These are phyloP conservation scores for Trypanosoma mega DNA, from an alignment of 208 protist species.

Conservation along the genomic window DNA sequence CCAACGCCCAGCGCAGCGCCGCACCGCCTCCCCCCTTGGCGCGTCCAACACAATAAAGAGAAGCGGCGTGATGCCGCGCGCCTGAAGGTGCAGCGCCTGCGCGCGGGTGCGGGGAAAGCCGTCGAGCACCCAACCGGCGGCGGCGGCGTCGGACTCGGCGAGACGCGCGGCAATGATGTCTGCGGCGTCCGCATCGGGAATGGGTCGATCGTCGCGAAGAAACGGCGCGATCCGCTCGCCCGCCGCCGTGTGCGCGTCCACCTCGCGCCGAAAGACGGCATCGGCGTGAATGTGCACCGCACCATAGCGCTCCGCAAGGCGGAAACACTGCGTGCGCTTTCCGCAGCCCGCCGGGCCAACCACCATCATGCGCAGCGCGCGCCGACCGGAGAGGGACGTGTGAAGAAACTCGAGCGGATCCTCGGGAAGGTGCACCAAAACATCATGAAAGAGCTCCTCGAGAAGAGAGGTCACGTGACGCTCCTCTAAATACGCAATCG, in stretches of 20 bases:
- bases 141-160: constrained; percentile 30
- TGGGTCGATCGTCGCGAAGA: constrained; percentile 55
- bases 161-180: constrained; percentile 61
- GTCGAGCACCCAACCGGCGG: constrained; percentile 80
- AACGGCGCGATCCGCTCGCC: constrained; percentile 50
- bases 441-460: constrained; percentile 79
- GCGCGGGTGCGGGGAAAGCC: constrained; percentile 75
- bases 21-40: constrained; percentile 30
- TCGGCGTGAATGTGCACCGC: constrained; percentile 80
- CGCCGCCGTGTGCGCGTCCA: constrained; percentile 37
- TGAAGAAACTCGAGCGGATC: constrained; percentile 70
- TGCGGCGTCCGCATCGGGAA: constrained; percentile 82
- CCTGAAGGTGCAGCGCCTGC: constrained; percentile 76
- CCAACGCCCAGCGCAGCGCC: constrained; percentile 31
- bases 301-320: constrained; percentile 80
- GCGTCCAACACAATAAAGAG: constrained; percentile 70
- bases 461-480: constrained; percentile 65
- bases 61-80: constrained; percentile 61
- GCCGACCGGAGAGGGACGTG: constrained; percentile 35
- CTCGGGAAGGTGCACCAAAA: constrained; percentile 58
- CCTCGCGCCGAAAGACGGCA: constrained; percentile 62
- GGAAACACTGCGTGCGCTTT: constrained; percentile 89
- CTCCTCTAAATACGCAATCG: constrained; percentile 68
- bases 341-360: constrained; percentile 84
- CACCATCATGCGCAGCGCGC: constrained; percentile 66